Conservation (phyloP, 2,329 filamentous ascomycete genomes). For the Keithomyces neogunnii region DNA sequence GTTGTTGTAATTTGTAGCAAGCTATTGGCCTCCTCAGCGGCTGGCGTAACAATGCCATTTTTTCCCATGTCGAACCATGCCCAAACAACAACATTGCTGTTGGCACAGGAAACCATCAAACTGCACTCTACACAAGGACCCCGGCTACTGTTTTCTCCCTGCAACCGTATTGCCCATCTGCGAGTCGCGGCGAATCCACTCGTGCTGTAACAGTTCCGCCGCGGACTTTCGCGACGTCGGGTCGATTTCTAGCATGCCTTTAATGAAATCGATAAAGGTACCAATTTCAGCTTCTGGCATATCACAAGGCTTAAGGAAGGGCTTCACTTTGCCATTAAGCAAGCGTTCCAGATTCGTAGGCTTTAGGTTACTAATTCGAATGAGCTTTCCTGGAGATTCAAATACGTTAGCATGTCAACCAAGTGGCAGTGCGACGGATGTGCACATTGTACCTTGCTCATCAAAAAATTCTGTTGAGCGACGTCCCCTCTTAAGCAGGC, state of each 20-base stretch:
- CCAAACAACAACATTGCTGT: no score
- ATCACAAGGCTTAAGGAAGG: background rate
- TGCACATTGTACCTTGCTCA: background rate
- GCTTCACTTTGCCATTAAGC: background rate
- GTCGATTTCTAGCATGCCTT: slow-evolving; percentile 3
- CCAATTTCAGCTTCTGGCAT: background rate
- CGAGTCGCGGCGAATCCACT: background rate
- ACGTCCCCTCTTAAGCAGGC: background rate
- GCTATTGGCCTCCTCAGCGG: no score
- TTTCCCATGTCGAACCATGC: no score
- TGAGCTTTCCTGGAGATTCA: background rate
- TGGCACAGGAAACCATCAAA: no score
- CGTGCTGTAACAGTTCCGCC: slow-evolving; percentile 1
- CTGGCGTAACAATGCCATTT: no score
- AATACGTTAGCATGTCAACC: background rate
- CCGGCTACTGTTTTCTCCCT: no score
- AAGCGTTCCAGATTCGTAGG: background rate
- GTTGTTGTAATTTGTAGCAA: background rate
- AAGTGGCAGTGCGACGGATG: background rate
- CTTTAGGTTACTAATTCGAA: background rate
- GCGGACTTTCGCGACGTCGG: background rate
- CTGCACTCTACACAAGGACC: no score
- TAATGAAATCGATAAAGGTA: slow-evolving; percentile 1
- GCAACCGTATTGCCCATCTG: no score
- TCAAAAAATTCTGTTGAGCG: background rate